Percentiles rank a stretch among this genome's conserved stretches.
Conservation (phyloP, 2,329 filamentous ascomycete genomes). For the Pseudocercospora pini-densiflorae region DNA sequence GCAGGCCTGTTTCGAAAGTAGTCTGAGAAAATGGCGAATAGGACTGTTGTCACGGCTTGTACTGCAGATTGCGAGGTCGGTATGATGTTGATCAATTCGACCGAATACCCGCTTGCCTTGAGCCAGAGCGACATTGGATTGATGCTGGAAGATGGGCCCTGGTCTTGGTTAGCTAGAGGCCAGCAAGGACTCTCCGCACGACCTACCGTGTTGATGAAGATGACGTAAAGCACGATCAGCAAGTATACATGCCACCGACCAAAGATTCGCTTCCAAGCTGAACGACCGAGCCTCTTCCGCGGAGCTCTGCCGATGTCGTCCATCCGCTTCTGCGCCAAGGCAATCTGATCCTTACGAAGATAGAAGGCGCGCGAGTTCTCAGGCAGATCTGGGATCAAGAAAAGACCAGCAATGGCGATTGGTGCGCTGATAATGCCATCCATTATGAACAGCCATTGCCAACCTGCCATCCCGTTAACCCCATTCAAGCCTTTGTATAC, state of each 20-base stretch:
- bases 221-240: constrained; percentile 62
- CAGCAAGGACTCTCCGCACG: constrained; percentile 21
- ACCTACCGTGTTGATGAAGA: constrained; percentile 65
- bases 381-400: constrained; percentile 56
- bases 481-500: constrained; percentile 55
- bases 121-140: constrained; percentile 33
- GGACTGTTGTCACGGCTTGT: constrained; percentile 62
- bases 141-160: constrained; percentile 30
- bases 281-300: constrained; percentile 42
- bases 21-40: constrained; percentile 55
- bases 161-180: neutral
- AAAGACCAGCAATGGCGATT: constrained; percentile 56
- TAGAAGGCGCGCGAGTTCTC: constrained; percentile 58
- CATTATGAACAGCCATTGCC: constrained; percentile 51
- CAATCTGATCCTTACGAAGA: constrained; percentile 48
- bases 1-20: constrained; percentile 29
- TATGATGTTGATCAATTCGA: constrained; percentile 61
- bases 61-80: constrained; percentile 58
- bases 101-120: constrained; percentile 50
- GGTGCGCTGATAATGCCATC: constrained; percentile 60
- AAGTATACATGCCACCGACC: constrained; percentile 68
- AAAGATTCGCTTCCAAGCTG: constrained; percentile 58
- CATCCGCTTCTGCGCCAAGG: constrained; percentile 56
- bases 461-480: constrained; percentile 46
- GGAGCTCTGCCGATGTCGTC: constrained; percentile 32